These are phyloP conservation scores for Pestalotiopsis sp. DNA, from an alignment of 2,329 filamentous ascomycete species.

Conservation along the genomic window DNA sequence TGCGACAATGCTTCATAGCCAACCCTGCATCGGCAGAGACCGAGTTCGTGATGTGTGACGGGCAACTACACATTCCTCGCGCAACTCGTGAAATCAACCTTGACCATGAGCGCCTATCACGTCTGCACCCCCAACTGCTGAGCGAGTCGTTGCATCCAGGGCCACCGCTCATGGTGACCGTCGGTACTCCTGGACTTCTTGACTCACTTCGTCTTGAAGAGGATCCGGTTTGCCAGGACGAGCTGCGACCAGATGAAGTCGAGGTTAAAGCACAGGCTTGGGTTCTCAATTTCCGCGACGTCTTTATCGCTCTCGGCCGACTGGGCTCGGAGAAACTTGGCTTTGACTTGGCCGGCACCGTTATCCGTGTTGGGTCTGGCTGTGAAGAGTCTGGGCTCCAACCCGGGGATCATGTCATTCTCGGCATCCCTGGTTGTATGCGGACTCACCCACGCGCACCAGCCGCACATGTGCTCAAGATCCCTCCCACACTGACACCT, in stretches of 20 bases:
- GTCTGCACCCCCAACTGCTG: neutral
- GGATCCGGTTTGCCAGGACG: neutral
- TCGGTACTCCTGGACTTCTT: neutral
- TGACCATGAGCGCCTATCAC: neutral
- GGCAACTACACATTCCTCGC: neutral
- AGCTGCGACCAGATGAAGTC: neutral
- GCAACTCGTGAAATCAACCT: neutral
- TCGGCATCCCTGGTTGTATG: slow-evolving; percentile 20
- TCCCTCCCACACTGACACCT: neutral
- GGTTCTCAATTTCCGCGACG: slow-evolving; percentile 2
- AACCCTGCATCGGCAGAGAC: neutral
- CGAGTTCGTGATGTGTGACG: neutral
- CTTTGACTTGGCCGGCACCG: neutral
- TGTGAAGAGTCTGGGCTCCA: slow-evolving; percentile 26
- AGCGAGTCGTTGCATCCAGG: neutral
- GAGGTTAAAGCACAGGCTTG: slow-evolving; percentile 1
- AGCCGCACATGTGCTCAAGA: neutral
- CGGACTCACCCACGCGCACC: slow-evolving; percentile 18
- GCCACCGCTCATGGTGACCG: neutral
- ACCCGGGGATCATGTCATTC: slow-evolving; percentile 17
- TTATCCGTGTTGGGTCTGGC: slow-evolving; percentile 16
- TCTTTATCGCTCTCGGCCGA: slow-evolving; percentile 1
- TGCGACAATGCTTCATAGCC: neutral
- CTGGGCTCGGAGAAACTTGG: neutral
- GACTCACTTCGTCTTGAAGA: slow-evolving; percentile 5